Evolutionary conservation across 2,329 filamentous ascomycete genomes (phyloP).

Genomic region (Cytospora piceicola): DNA sequence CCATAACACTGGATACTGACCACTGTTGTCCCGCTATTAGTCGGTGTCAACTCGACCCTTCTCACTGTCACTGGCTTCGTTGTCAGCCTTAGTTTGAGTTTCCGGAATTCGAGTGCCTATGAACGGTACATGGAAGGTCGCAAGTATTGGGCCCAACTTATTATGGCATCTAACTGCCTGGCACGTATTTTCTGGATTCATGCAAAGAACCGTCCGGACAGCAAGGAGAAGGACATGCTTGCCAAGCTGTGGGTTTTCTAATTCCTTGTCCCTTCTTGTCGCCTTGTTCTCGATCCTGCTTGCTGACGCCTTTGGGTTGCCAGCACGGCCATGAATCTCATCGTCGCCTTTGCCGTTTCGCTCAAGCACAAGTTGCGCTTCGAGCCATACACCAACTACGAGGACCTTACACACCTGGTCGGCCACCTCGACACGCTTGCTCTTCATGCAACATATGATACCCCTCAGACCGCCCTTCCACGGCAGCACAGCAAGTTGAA

Average conservation of each 20-base stretch:
- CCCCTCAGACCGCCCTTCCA: constrained; percentile 43
- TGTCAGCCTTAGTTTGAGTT: constrained; percentile 76
- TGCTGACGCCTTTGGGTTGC: constrained; percentile 7
- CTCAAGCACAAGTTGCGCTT: constrained; percentile 76
- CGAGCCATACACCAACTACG: constrained; percentile 72
- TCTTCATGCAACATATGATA: constrained; percentile 45
- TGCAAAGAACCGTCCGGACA: constrained; percentile 62
- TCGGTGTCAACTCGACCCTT: constrained; percentile 68
- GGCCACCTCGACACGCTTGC: constrained; percentile 71
- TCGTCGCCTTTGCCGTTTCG: constrained; percentile 69
- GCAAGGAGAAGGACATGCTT: constrained; percentile 65
- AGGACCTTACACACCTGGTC: constrained; percentile 66
- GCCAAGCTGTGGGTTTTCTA: constrained; percentile 56
- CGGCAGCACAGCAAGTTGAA: constrained; percentile 49
- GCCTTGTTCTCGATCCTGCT: neutral
- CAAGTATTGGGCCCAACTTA: constrained; percentile 61
- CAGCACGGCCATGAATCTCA: constrained; percentile 66
- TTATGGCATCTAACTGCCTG: constrained; percentile 66
- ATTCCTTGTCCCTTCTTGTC: neutral
- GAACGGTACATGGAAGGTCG: constrained; percentile 65
- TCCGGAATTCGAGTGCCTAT: constrained; percentile 78
- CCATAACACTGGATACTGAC: neutral
- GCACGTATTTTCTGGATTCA: constrained; percentile 86
- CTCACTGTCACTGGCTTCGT: constrained; percentile 86
- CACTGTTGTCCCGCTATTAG: constrained; percentile 29